Evolutionary conservation across 2,329 filamentous ascomycete species (phyloP).

Genomic region (Hirsutella minnesotensis): DNA sequence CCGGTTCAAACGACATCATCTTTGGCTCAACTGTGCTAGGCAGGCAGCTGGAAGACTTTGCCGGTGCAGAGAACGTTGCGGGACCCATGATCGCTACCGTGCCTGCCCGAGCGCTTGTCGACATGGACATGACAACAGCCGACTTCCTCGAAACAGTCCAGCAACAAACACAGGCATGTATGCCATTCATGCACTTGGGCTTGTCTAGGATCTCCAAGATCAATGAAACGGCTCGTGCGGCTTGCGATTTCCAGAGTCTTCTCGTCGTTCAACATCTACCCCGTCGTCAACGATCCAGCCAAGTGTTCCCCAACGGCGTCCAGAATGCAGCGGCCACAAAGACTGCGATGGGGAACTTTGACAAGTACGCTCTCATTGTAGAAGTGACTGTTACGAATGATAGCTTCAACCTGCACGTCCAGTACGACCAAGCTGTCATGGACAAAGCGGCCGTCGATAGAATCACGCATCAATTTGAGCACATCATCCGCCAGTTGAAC

Average conservation of each 20-base stretch:
- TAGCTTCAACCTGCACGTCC: too few species aligned
- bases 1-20: conserved; percentile 17
- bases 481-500: too few species aligned
- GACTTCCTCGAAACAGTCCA: conserved; percentile 8
- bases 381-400: too few species aligned
- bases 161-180: conserved; percentile 11
- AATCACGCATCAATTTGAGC: too few species aligned
- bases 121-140: neutral
- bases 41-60: conserved; percentile 12
- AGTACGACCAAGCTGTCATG: too few species aligned
- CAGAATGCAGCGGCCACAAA: neutral
- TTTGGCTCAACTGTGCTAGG: conserved; percentile 16
- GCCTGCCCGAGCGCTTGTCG: conserved; percentile 7
- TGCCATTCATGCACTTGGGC: conserved; percentile 15
- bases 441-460: too few species aligned
- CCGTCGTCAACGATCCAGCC: neutral
- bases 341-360: neutral
- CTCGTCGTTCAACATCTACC: conserved; percentile 7
- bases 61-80: conserved; percentile 13
- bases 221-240: neutral
- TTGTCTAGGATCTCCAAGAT: conserved; percentile 15
- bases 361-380: too few species aligned
- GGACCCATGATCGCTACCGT: conserved; percentile 17
- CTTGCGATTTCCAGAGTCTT: conserved; percentile 7
- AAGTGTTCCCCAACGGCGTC: too few species aligned